Evolutionary conservation across 352 stramenopile genomes (phyloP).

Genomic region (Phytophthora ramorum): DNA sequence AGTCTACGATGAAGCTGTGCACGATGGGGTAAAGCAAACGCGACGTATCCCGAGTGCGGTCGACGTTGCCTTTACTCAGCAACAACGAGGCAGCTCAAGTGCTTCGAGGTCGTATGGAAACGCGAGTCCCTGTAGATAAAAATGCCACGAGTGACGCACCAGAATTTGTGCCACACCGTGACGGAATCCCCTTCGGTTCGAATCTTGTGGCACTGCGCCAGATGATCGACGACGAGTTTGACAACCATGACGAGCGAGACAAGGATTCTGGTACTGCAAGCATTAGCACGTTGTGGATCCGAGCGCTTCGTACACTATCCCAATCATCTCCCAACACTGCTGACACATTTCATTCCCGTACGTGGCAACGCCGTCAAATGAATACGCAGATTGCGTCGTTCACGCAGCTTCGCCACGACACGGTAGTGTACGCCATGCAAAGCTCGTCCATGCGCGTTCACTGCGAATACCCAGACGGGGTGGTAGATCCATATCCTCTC

Average conservation of each 20-base stretch:
- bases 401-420: slow-evolving; percentile 36
- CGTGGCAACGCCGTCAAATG: slow-evolving; percentile 27
- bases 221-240: slow-evolving; percentile 27
- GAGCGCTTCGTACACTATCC: slow-evolving; percentile 26
- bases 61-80: slow-evolving; percentile 30
- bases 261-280: slow-evolving; percentile 3
- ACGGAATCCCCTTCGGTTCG: slow-evolving; percentile 28
- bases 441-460: slow-evolving; percentile 1
- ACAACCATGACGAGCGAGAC: not conserved
- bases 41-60: slow-evolving; percentile 33
- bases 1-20: slow-evolving; percentile 21
- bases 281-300: slow-evolving; percentile 28
- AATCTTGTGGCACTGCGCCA: slow-evolving; percentile 31
- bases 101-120: slow-evolving; percentile 18
- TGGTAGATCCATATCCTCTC: slow-evolving; percentile 32
- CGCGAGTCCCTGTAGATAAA: not conserved
- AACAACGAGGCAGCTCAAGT: slow-evolving; percentile 27
- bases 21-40: slow-evolving; percentile 8
- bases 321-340: slow-evolving; percentile 18
- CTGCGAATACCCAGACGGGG: slow-evolving; percentile 31
- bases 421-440: slow-evolving; percentile 31
- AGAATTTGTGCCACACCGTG: slow-evolving; percentile 14
- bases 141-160: not conserved
- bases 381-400: slow-evolving; percentile 38
- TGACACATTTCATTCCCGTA: slow-evolving; percentile 17